Evolutionary conservation across 257 asterid genomes (phyloP), one percentile per base, ranked within the genome.

Genomic region (Cruciata laevipes): DNA sequence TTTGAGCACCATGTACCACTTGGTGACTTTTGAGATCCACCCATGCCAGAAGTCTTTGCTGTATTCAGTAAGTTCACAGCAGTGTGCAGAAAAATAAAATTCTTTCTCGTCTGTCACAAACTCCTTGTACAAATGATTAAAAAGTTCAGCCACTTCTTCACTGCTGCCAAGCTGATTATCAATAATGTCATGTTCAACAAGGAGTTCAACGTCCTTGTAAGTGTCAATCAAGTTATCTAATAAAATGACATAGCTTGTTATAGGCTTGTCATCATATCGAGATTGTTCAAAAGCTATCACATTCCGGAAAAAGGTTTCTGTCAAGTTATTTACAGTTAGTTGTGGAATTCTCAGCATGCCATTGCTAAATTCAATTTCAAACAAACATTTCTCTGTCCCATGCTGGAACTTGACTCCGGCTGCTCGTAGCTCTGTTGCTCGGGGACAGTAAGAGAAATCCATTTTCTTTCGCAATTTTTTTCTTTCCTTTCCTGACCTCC

Each of bases 221-320:
- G n/a, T n/a, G n/a, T n/a, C n/a, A n/a, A n/a, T n/a, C n/a, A n/a
- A n/a, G n/a, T n/a, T n/a, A n/a, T n/a, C n/a, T n/a, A n/a, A n/a
- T n/a, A n/a, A n/a, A n/a, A n/a, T n/a, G n/a, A n/a, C n/a, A n/a
- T n/a, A n/a, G n/a, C n/a, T n/a, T n/a, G n/a, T n/a, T n/a, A n/a
- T n/a, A n/a, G n/a, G n/a, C n/a, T 57, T 61, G 6, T 66, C 33
- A 32, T 65, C 16, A 73, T 73, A 70, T 1, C 71, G 68, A 16
- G 69, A 66, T 20, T 78, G 79, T 27, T 78, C 82, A 20, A 70
- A 74, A 27, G 82, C 82, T 42, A 78, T 67, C 1, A 74, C 40
- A 67, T 74, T 78, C 6, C 76, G 35, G 7, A 71, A 70, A 61
- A 74, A 74, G 17, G 79, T 71, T 67, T 78, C 79, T 20, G 79